Evolutionary conservation across 2,329 filamentous ascomycete genomes (phyloP).

Genomic region (Didymellaceae sp.): DNA sequence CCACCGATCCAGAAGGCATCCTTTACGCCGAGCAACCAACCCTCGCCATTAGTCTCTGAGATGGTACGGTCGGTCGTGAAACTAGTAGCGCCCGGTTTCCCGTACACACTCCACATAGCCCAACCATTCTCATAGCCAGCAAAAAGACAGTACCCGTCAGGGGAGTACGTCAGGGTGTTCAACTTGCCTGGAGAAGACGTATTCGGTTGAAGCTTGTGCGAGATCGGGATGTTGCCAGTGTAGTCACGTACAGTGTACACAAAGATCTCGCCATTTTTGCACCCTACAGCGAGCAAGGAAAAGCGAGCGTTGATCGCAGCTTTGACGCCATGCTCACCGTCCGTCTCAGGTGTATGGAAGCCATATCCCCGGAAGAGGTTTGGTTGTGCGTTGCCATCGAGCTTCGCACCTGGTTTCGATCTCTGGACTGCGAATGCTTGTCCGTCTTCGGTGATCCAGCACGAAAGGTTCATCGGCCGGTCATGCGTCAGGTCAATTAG

Average conservation of each 20-base stretch:
- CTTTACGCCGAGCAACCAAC: constrained; percentile 80
- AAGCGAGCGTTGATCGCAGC: constrained; percentile 93
- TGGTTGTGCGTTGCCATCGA: constrained; percentile 58
- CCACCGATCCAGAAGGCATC: constrained; percentile 87
- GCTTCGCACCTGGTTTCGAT: constrained; percentile 40
- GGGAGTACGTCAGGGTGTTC: constrained; percentile 82
- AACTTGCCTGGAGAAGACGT: constrained; percentile 75
- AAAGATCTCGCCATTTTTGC: constrained; percentile 76
- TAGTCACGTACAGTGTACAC: constrained; percentile 97
- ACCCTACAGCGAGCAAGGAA: constrained; percentile 88
- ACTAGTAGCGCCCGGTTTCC: constrained; percentile 84
- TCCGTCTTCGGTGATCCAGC: constrained; percentile 90
- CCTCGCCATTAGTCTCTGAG: constrained; percentile 72
- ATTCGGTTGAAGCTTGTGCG: constrained; percentile 76
- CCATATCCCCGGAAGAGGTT: constrained; percentile 88
- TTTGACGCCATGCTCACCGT: constrained; percentile 68
- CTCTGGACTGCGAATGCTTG: constrained; percentile 90
- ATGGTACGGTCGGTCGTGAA: constrained; percentile 74
- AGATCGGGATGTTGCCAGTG: constrained; percentile 86
- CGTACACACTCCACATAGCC: constrained; percentile 97
- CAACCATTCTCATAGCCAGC: constrained; percentile 91
- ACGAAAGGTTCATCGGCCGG: constrained; percentile 91
- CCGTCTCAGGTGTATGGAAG: constrained; percentile 76
- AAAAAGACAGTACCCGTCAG: constrained; percentile 95
- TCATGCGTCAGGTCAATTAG: constrained; percentile 91